phyloP scores from a whole-genome alignment of 2,329 filamentous ascomycete species.

The Nemania diffusa region DNA sequence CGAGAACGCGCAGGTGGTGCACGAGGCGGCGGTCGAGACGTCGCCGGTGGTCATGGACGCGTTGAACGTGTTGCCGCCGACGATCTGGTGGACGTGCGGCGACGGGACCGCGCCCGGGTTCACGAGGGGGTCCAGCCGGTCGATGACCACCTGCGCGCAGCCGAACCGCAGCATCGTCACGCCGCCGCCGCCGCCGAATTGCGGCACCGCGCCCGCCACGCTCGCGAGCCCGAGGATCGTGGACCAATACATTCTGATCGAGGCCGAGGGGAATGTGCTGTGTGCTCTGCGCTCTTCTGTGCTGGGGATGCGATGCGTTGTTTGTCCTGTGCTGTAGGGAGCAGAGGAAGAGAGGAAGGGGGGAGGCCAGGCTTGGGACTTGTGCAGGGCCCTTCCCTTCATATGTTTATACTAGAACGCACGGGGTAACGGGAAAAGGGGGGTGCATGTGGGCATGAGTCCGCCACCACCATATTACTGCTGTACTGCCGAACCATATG shows the following conservation, averaged over 20 bases:
- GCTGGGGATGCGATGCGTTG: too few relatives aligned
- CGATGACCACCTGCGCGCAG: constrained; percentile 64
- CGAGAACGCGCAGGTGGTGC: constrained; percentile 55
- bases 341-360: neutral
- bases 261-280: neutral
- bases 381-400: neutral
- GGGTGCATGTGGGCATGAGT: neutral
- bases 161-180: constrained; percentile 51
- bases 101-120: constrained; percentile 60
- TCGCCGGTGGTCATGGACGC: constrained; percentile 54
- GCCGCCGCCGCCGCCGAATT: constrained; percentile 43
- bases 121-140: constrained; percentile 51
- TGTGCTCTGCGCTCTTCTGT: neutral
- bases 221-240: constrained; percentile 47
- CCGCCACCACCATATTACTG: neutral
- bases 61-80: constrained; percentile 61
- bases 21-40: constrained; percentile 51
- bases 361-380: neutral
- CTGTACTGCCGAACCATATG: constrained; percentile 24
- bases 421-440: neutral
- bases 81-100: constrained; percentile 66
- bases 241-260: constrained; percentile 48
- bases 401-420: constrained; percentile 28
- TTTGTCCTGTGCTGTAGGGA: neutral
- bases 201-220: constrained; percentile 46